Conservation (phyloP, 140 eudicot species). For the Anethum foeniculum region DNA sequence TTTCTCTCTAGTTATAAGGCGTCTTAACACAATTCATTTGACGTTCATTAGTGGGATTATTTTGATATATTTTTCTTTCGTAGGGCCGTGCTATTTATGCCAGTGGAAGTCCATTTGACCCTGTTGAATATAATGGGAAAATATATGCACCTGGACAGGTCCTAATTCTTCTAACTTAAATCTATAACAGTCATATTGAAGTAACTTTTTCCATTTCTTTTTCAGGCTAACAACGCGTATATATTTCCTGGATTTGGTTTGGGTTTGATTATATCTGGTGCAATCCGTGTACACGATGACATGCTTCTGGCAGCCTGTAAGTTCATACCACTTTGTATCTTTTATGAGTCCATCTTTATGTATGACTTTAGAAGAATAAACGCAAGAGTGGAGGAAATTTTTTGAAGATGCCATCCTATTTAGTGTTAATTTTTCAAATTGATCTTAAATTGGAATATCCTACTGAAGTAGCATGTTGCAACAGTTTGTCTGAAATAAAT, state of each 20-base stretch:
- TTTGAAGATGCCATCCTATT: background rate
- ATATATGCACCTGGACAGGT: constrained; percentile 85
- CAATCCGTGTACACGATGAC: constrained; percentile 92
- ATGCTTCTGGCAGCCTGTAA: constrained; percentile 93
- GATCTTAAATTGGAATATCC: background rate
- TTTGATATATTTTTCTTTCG: background rate
- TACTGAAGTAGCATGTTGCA: background rate
- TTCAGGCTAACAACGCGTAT: constrained; percentile 89
- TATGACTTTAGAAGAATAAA: background rate
- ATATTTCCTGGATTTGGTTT: constrained; percentile 97
- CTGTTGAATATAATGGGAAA: constrained; percentile 54
- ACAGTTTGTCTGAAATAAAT: background rate
- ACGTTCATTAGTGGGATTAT: background rate
- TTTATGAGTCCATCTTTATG: background rate
- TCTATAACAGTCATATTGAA: background rate
- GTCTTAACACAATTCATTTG: background rate
- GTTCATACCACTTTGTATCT: constrained; percentile 14
- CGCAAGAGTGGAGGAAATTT: background rate
- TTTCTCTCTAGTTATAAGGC: background rate
- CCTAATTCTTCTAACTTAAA: background rate
- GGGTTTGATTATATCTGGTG: constrained; percentile 87
- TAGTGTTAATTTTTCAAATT: background rate
- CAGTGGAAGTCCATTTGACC: constrained; percentile 95
- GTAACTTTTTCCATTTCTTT: constrained; percentile 15
- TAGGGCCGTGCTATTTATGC: constrained; percentile 90